These are phyloP conservation scores for Glonium stellatum DNA, from an alignment of 495 filamentous ascomycete species.

Conservation along the genomic window DNA sequence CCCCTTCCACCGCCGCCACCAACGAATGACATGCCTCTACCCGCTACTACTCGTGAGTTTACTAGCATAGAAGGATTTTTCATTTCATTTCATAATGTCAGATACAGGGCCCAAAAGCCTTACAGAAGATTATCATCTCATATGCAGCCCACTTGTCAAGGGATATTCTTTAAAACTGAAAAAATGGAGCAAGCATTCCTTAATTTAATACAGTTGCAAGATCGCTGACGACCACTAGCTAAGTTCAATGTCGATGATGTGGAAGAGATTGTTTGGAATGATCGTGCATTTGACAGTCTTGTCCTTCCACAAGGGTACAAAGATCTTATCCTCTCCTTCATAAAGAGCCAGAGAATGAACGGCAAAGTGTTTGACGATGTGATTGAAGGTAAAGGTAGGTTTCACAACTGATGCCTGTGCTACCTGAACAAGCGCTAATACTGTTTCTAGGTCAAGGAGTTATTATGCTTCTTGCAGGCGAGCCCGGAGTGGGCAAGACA, in stretches of 20 bases:
- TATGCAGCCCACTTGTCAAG: conserved; percentile 30
- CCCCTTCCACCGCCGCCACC: too few relatives aligned
- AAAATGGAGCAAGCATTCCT: conserved; percentile 17
- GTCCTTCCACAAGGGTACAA: conserved; percentile 41
- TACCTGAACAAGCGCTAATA: neutral
- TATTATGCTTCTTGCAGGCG: conserved; percentile 34
- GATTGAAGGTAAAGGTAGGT: conserved; percentile 44
- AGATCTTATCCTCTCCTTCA: conserved; percentile 45
- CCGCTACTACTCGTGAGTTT: too few relatives aligned
- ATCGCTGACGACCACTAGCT: conserved; percentile 34
- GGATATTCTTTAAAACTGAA: conserved; percentile 38
- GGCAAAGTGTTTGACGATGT: conserved; percentile 43
- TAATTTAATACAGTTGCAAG: conserved; percentile 29
- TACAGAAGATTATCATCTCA: conserved; percentile 29
- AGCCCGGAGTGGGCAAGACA: conserved; percentile 37
- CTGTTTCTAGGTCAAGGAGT: conserved; percentile 27
- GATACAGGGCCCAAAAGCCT: conserved; percentile 6
- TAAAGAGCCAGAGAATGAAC: conserved; percentile 39
- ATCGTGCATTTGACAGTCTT: conserved; percentile 40
- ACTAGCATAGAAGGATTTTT: too few relatives aligned
- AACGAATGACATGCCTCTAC: too few relatives aligned
- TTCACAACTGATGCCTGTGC: neutral
- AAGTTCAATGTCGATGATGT: conserved; percentile 36
- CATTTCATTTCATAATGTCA: neutral
- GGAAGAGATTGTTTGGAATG: conserved; percentile 37